Conservation (phyloP, 306 rosid species). For the Luffa acutangula region DNA sequence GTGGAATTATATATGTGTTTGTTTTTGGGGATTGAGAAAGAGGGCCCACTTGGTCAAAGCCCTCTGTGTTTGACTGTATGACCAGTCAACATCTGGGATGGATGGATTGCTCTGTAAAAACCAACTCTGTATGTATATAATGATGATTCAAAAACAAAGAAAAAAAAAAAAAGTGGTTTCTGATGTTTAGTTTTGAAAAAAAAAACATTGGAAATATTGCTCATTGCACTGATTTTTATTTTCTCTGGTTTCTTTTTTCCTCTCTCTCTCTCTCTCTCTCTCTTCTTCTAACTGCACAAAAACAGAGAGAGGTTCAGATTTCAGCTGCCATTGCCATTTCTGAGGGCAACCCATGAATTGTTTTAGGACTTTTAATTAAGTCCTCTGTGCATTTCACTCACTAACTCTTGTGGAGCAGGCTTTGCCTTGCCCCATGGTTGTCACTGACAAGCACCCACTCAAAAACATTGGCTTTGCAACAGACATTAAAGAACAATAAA, state of each 20-base stretch:
- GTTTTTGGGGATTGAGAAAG: slow-evolving; percentile 11
- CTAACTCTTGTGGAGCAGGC: neutral
- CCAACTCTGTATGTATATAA: slow-evolving; percentile 4
- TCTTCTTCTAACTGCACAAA: neutral
- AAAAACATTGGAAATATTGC: neutral
- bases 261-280: neutral
- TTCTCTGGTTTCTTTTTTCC: neutral
- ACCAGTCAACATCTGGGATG: slow-evolving; percentile 8
- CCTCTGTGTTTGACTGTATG: slow-evolving; percentile 1
- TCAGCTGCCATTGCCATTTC: slow-evolving; percentile 1
- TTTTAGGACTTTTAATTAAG: neutral
- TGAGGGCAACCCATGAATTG: neutral
- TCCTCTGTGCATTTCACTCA: neutral
- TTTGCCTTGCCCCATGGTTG: slow-evolving; percentile 1
- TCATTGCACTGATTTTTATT: neutral
- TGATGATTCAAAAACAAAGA: neutral
- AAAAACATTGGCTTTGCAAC: slow-evolving; percentile 9
- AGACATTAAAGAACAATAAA: slow-evolving; percentile 9
- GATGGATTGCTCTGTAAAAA: slow-evolving; percentile 2
- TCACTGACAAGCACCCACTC: slow-evolving; percentile 5
- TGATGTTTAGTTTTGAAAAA: neutral
- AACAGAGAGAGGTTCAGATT: neutral
- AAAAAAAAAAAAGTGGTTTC: neutral
- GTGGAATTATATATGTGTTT: neutral
- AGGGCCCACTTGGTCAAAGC: slow-evolving; percentile 7